Base-by-base conservation (phyloP, 2,329 filamentous ascomycete genomes). In the Periconia macrospinosa region DNA sequence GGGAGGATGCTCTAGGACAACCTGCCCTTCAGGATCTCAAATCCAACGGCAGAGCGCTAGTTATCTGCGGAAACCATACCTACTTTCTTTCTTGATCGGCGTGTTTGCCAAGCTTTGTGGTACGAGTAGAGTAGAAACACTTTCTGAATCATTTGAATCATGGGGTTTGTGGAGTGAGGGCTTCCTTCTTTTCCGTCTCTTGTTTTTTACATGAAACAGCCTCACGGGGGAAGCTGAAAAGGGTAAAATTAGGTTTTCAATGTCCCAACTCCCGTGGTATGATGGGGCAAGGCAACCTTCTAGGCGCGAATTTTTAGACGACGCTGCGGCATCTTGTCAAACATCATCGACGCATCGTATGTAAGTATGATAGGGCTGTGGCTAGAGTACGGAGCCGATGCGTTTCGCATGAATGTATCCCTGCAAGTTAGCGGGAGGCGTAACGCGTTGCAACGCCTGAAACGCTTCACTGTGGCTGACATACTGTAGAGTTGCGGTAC, bases 211-310 rank as follows among this genome's bases (percentile, higher is more conserved):
- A 51, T 47, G 55, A 60, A 60, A 60, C 58, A 52, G 57, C 57
- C 56, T 50, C 50, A 57, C 44, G 23, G 20, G 47, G 30, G 17
- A 41, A 33, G 30, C 41, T 47, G 41, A 23, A 35, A 41, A 40
- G 48, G 45, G 45, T 19, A 8, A 44, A 48, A 54, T 35, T 13
- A 37, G 11, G 33, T 37, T 13, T 37, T n/a, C 5, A 37, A 3
- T 37, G 33, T n/a, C 11, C n/a, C n/a, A n/a, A n/a, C n/a, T n/a
- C n/a, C 23, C 23, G 23, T 27, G 5, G 23, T 8, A 27, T 5
- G 44, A 55, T 52, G 54, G 50, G 54, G 56, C 56, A 63, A 68
- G 66, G 68, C n/a, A n/a, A n/a, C n/a, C 66, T 61, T 70, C 59
- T n/a, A 37, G 11, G 33, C 15, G 11, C 33, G 33, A 37, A 3